phyloP scores from a whole-genome alignment of 176 grass and related monocot genomes.

The Pharus latifolius region DNA sequence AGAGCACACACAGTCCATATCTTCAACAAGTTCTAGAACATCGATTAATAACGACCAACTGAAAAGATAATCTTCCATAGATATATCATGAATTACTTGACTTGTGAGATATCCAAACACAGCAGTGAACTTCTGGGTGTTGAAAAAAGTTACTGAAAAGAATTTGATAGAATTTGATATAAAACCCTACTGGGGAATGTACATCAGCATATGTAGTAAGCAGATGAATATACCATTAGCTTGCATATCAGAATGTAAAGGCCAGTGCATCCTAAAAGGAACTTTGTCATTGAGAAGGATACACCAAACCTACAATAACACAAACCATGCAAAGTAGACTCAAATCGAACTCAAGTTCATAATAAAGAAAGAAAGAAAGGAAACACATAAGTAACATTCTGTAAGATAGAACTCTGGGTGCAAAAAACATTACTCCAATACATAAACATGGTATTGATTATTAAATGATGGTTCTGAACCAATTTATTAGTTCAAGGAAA shows the following conservation, averaged over 20 bases:
- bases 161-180: slow-evolving; percentile 15
- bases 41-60: not conserved
- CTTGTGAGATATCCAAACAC: not conserved
- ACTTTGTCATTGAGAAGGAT: slow-evolving; percentile 75
- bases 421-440: not conserved
- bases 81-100: not conserved
- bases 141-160: not conserved
- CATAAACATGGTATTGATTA: not conserved
- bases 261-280: slow-evolving; percentile 91
- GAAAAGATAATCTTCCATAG: slow-evolving; percentile 3
- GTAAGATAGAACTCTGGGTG: not conserved
- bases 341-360: slow-evolving; percentile 6
- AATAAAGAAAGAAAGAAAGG: not conserved
- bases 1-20: not conserved
- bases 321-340: not conserved
- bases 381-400: not conserved
- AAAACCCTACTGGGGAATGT: slow-evolving; percentile 11
- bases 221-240: slow-evolving; percentile 58
- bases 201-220: not conserved
- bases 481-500: not conserved
- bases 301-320: slow-evolving; percentile 72
- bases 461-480: not conserved
- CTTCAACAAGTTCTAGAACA: not conserved
- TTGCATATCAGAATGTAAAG: slow-evolving; percentile 51
- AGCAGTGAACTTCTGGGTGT: not conserved